Percentiles rank a stretch among this genome's conserved stretches.
Evolutionary conservation across 2,329 filamentous ascomycete genomes (phyloP).

Genomic region (Trichoderma sp.): DNA sequence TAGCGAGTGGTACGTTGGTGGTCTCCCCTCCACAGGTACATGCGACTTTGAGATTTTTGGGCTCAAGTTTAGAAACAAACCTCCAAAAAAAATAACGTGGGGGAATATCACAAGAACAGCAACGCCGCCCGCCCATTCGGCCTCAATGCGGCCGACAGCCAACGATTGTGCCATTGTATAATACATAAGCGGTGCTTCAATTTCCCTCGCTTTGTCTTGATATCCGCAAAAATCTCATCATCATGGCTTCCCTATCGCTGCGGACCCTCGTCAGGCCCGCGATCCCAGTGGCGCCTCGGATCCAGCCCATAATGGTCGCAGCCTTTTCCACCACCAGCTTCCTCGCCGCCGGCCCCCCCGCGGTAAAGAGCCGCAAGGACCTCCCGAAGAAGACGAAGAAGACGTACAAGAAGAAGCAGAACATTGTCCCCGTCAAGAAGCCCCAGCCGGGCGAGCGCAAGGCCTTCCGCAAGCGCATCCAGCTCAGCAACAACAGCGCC

Average conservation of each 20-base stretch:
- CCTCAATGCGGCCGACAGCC: conserved; percentile 29
- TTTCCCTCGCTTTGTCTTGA: too few species aligned
- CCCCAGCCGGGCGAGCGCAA: conserved; percentile 78
- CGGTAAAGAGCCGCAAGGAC: conserved; percentile 36
- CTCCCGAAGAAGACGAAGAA: conserved; percentile 41
- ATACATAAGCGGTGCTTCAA: neutral
- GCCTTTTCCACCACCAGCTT: conserved; percentile 40
- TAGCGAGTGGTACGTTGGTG: neutral
- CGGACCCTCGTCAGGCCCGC: conserved; percentile 42
- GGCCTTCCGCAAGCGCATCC: conserved; percentile 80
- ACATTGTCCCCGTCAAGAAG: conserved; percentile 48
- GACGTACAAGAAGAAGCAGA: conserved; percentile 52
- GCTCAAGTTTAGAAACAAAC: conserved; percentile 20
- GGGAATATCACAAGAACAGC: conserved; percentile 19
- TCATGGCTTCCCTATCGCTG: conserved; percentile 41
- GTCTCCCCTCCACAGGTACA: neutral
- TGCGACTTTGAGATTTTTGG: conserved; percentile 17
- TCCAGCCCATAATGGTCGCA: conserved; percentile 37
- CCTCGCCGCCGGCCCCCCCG: conserved; percentile 29
- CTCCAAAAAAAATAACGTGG: conserved; percentile 20
- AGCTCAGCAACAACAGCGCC: conserved; percentile 92
- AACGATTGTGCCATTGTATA: neutral
- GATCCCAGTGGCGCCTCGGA: conserved; percentile 33
- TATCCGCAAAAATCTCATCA: neutral
- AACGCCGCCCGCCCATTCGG: conserved; percentile 29